A percentile compares a stretch with the other conserved stretches of the same genome.
Evolutionary conservation across 345 rosid genomes (phyloP).

Genomic region (Moricandia arvensis): DNA sequence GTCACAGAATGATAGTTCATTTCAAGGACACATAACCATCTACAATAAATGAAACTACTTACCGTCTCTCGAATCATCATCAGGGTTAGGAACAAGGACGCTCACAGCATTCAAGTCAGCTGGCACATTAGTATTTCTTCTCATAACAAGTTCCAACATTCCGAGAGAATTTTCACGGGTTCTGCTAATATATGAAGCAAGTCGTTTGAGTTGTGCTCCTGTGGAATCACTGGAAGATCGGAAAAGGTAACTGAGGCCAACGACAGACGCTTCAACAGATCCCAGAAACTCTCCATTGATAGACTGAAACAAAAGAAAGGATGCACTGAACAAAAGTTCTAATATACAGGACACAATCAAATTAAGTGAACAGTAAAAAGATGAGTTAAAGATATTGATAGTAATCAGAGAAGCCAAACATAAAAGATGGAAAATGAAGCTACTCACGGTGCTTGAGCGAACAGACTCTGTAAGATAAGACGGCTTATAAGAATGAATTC

Average conservation of each 20-base stretch:
- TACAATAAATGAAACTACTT: constrained; percentile 16
- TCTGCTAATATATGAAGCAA: constrained; percentile 65
- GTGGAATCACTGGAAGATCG: constrained; percentile 54
- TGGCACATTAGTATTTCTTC: constrained; percentile 66
- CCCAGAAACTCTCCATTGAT: constrained; percentile 47
- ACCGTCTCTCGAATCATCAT: constrained; percentile 55
- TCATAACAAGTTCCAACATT: constrained; percentile 67
- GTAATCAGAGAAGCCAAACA: constrained; percentile 6
- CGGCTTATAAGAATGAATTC: constrained; percentile 60
- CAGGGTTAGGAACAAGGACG: constrained; percentile 65
- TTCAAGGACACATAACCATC: constrained; percentile 11
- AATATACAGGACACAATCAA: constrained; percentile 11
- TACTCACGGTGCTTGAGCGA: constrained; percentile 43
- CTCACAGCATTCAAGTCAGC: constrained; percentile 83
- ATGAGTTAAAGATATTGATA: constrained; percentile 5
- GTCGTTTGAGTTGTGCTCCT: constrained; percentile 64
- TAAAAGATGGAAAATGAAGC: not conserved
- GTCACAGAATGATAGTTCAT: constrained; percentile 3
- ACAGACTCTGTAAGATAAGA: constrained; percentile 35
- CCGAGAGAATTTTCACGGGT: constrained; percentile 51
- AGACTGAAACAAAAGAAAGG: constrained; percentile 26
- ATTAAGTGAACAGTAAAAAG: not conserved
- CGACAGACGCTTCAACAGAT: constrained; percentile 74
- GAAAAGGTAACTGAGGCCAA: constrained; percentile 83
- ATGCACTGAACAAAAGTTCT: constrained; percentile 4